These are phyloP conservation scores for Cladosporium sp. DNA, from an alignment of 2,329 filamentous ascomycete species.

Conservation along the genomic window DNA sequence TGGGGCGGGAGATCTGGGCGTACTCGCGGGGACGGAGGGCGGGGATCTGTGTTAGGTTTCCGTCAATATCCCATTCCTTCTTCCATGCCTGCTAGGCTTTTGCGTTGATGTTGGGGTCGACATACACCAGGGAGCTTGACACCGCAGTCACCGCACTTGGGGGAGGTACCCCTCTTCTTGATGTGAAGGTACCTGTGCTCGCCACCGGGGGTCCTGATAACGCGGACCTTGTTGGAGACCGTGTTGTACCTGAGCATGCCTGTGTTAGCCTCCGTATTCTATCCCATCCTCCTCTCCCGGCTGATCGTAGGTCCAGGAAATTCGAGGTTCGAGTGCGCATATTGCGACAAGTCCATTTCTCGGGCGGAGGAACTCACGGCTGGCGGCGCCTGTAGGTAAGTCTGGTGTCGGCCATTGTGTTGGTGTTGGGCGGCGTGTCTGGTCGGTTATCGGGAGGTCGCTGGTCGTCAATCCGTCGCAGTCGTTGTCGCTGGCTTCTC, in stretches of 20 bases:
- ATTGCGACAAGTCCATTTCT: constrained; percentile 2
- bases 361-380: constrained; percentile 15
- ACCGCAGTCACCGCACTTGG: constrained; percentile 99
- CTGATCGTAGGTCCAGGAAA: constrained; percentile 3
- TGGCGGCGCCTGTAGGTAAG: constrained; percentile 35
- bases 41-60: constrained; percentile 65
- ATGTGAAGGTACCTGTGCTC: constrained; percentile 96
- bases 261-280: constrained; percentile 23
- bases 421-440: constrained; percentile 35
- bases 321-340: constrained; percentile 17
- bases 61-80: constrained; percentile 18
- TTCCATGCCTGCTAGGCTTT: constrained; percentile 10
- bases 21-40: constrained; percentile 99
- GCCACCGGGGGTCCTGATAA: constrained; percentile 95
- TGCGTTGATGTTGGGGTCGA: constrained; percentile 40
- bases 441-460: constrained; percentile 23
- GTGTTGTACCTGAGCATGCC: constrained; percentile 81
- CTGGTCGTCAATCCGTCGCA: constrained; percentile 8
- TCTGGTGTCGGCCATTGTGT: constrained; percentile 57
- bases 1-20: constrained; percentile 92
- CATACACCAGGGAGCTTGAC: constrained; percentile 97
- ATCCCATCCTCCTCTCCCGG: constrained; percentile 14
- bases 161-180: constrained; percentile 98
- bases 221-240: constrained; percentile 91
- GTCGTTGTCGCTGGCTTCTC: constrained; percentile 22